A percentile compares a stretch with the other conserved stretches of the same genome.
Conservation (phyloP, 2,329 filamentous ascomycete genomes). For the Fusarium brevicatenulatum region DNA sequence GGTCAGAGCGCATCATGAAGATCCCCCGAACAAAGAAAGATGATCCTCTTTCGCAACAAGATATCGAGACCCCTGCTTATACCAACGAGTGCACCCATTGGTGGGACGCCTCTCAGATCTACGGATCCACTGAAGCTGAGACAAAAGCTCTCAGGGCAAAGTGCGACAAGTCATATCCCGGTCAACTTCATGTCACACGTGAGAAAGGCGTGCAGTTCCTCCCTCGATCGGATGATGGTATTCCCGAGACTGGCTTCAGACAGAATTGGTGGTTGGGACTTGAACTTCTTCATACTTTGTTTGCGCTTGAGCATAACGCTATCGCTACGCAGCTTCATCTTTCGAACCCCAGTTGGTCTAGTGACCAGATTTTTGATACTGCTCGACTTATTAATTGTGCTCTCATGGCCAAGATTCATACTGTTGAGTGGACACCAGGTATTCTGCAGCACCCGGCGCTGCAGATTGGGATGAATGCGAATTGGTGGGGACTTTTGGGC, state of each 20-base stretch:
- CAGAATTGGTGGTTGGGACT: conserved; percentile 31
- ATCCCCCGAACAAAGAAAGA: conserved; percentile 10
- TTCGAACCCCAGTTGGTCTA: conserved; percentile 13
- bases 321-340: conserved; percentile 25
- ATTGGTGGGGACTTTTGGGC: conserved; percentile 24
- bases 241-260: conserved; percentile 22
- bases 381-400: conserved; percentile 17
- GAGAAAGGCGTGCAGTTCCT: conserved; percentile 14
- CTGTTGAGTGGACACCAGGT: conserved; percentile 29
- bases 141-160: background rate
- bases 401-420: conserved; percentile 28
- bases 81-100: conserved; percentile 25
- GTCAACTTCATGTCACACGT: background rate
- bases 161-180: conserved; percentile 4
- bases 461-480: conserved; percentile 26
- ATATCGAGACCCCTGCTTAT: conserved; percentile 9
- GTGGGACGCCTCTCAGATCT: conserved; percentile 31
- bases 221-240: background rate
- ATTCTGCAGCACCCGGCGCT: conserved; percentile 16
- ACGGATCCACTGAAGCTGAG: conserved; percentile 20
- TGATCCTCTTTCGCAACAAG: background rate
- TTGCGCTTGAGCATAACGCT: conserved; percentile 24
- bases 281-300: conserved; percentile 18
- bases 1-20: conserved; percentile 8
- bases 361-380: conserved; percentile 19